Conservation (phyloP, 495 filamentous ascomycete genomes). For the Polyplosphaeria fusca region DNA sequence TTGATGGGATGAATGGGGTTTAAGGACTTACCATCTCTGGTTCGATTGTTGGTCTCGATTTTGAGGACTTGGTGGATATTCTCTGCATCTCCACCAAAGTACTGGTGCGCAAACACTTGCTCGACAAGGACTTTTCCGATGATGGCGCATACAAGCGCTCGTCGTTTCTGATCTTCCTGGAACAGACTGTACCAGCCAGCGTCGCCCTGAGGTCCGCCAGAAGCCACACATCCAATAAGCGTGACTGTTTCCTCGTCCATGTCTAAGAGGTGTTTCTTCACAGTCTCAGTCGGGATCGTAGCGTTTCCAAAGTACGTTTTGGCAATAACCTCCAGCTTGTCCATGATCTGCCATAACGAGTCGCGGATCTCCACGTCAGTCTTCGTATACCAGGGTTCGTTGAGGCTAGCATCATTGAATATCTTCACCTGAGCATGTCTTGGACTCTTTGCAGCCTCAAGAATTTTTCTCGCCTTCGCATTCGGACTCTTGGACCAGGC, state of each 20-base stretch:
- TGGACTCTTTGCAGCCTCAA: background rate
- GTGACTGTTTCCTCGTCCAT: slow-evolving; percentile 13
- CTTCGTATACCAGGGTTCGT: slow-evolving; percentile 18
- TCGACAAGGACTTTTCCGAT: slow-evolving; percentile 29
- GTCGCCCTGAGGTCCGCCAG: slow-evolving; percentile 21
- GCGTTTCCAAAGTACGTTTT: slow-evolving; percentile 5
- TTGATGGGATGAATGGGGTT: background rate
- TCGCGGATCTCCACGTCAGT: slow-evolving; percentile 26
- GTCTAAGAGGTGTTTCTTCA: background rate
- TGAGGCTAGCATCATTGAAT: background rate
- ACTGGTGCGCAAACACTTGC: slow-evolving; percentile 17
- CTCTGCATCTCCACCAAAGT: slow-evolving; percentile 18
- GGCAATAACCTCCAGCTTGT: slow-evolving; percentile 10
- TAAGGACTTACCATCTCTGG: slow-evolving; percentile 19
- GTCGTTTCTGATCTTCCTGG: background rate
- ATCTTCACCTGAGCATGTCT: background rate
- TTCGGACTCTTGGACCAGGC: background rate
- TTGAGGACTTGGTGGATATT: background rate
- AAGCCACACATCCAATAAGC: slow-evolving; percentile 21
- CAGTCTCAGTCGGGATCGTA: background rate
- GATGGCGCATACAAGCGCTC: slow-evolving; percentile 17
- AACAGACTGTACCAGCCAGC: slow-evolving; percentile 25
- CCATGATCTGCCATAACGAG: slow-evolving; percentile 19
- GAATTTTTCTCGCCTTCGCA: background rate
- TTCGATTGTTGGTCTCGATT: slow-evolving; percentile 4